Evolutionary conservation across 768 basidiomycete species (phyloP), one percentile per base, ranked within the genome.

Genomic region (Leucogyrophana mollusca): DNA sequence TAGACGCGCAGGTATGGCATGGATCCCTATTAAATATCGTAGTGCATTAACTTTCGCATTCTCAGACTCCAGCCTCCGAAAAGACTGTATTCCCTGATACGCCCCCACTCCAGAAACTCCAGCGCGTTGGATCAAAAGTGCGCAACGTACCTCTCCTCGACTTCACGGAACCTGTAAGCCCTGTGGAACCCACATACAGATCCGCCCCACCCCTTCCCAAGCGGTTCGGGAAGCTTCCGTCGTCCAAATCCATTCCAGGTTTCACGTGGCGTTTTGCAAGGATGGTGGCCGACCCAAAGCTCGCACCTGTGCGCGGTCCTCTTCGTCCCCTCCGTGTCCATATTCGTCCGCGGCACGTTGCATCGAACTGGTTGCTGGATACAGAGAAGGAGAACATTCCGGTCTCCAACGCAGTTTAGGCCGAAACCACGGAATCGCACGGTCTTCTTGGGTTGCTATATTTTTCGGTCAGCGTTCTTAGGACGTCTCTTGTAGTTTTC

Each of bases 261-360:
- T 20, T 54, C 64, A n/a, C 40, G 27, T 24, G 62, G 64, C 54
- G 60, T 2, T 52, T 37, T 3, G 58, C 60, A 37, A 57, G 59
- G 16, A 64, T 64, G n/a, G 33, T 48, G 3, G 45, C 51, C n/a
- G 60, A 64, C 30, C 65, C 62, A 11, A 64, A 67, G 47, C 62
- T 64, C 25, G 60, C 62, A 3, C 62, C 62, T 22, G 62, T 66
- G 13, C 62, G 62, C 13, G 65, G 48, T 9, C 62, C 65, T 14
- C 57, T 64, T 14, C 62, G 62, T 3, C 65, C 65, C 11, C 27
- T 37, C 16, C n/a, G 16, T 16, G 35, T 16, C 35, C 35, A 37
- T n/a, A 7, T 6, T 21, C 7, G 35, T 6, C 35, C n/a, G 13
- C 27, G 27, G 7, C 6, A 30, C 27, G 27, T 30, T 7, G 27